phyloP scores from a whole-genome alignment of 2,329 filamentous ascomycete genomes.

The Ophiocordyceps australis region DNA sequence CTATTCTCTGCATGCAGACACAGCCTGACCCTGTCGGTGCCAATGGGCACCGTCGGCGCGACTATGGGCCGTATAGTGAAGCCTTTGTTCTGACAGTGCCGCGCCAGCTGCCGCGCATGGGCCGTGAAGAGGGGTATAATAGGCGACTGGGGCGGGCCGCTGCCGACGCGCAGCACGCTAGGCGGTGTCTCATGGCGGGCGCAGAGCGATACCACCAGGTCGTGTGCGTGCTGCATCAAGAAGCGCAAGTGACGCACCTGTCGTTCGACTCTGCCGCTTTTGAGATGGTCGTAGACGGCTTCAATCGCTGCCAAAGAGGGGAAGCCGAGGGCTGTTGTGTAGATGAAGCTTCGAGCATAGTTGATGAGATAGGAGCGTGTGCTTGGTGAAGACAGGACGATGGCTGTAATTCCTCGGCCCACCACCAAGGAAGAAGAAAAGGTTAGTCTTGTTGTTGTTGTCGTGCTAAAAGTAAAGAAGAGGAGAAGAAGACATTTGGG shows the following conservation, averaged over 20 bases:
- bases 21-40: constrained; percentile 44
- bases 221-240: constrained; percentile 20
- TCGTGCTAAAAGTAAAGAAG: too few relatives aligned
- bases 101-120: constrained; percentile 37
- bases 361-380: constrained; percentile 52
- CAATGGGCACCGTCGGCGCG: constrained; percentile 46
- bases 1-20: constrained; percentile 54
- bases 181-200: constrained; percentile 3
- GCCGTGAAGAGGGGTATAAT: constrained; percentile 46
- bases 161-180: constrained; percentile 16
- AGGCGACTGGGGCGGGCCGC: constrained; percentile 29
- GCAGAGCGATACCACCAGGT: constrained; percentile 21
- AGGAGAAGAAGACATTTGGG: too few relatives aligned
- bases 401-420: constrained; percentile 11
- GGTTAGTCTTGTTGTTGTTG: too few relatives aligned
- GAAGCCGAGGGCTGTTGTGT: constrained; percentile 51
- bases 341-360: constrained; percentile 58
- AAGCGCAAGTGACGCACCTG: constrained; percentile 13
- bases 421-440: accelerated
- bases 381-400: constrained; percentile 41
- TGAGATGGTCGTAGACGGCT: constrained; percentile 38
- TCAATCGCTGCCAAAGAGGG: constrained; percentile 40
- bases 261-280: constrained; percentile 23
- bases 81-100: constrained; percentile 36
- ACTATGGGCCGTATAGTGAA: constrained; percentile 49